Evolutionary conservation across 2,329 filamentous ascomycete species (phyloP).

Genomic region (Macrophomina pseudophaseolina): DNA sequence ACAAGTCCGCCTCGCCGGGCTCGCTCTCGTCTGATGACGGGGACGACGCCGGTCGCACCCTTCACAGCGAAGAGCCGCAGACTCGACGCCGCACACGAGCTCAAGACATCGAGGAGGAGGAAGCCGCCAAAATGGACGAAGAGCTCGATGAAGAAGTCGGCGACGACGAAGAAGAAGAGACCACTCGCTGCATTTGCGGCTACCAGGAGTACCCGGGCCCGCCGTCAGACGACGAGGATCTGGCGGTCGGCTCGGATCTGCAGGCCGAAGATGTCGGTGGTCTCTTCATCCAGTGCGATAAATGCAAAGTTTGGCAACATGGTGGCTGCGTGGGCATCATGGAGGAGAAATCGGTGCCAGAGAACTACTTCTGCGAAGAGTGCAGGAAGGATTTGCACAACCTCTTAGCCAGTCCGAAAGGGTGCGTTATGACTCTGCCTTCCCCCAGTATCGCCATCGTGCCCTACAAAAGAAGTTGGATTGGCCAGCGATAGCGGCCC

Average conservation of each 20-base stretch:
- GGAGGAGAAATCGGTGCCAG: conserved; percentile 81
- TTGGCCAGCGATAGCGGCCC: not conserved
- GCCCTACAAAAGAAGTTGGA: not conserved
- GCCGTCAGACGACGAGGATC: conserved; percentile 60
- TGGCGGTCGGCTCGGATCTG: conserved; percentile 56
- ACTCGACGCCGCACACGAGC: conserved; percentile 81
- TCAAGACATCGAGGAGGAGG: conserved; percentile 65
- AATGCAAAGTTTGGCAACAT: conserved; percentile 98
- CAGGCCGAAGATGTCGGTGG: conserved; percentile 80
- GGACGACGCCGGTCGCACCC: conserved; percentile 60
- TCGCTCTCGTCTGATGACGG: conserved; percentile 73
- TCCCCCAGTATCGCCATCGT: not conserved
- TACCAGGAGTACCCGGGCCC: conserved; percentile 92
- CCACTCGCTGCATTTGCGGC: conserved; percentile 94
- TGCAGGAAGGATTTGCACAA: conserved; percentile 92
- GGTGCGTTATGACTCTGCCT: conserved; percentile 63
- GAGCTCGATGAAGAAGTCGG: conserved; percentile 67
- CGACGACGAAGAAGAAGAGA: conserved; percentile 84
- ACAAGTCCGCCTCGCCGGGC: conserved; percentile 75
- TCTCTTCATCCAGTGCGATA: conserved; percentile 96
- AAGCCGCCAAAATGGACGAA: conserved; percentile 43
- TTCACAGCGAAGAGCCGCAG: conserved; percentile 67
- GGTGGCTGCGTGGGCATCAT: conserved; percentile 97
- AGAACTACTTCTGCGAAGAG: conserved; percentile 97
- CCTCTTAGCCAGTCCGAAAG: conserved; percentile 78